Base-by-base conservation (phyloP, 2,329 filamentous ascomycete genomes). In the Fusarium sp. region DNA sequence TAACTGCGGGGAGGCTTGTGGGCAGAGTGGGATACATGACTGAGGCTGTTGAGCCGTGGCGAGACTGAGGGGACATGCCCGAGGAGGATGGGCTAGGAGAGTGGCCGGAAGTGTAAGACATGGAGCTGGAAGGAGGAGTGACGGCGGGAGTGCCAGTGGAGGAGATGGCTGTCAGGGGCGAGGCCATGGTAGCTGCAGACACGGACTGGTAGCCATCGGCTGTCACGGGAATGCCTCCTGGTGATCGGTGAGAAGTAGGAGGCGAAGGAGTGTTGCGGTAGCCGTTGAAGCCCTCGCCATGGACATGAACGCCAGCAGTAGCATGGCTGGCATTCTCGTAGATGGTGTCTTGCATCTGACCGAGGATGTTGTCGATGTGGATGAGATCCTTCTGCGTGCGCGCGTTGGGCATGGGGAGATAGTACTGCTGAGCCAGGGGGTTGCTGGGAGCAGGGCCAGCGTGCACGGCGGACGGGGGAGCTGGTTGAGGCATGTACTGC, bases 331-430 rank as follows among this genome's bases (percentile, higher is more conserved):
- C 92, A 82, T 93, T 97, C 85, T 98, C 97, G 81, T 98, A 98
- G 58, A 98, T 95, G 54, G 96, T 98, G 74, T 93, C 92, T 84
- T 98, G 95, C 88, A 98, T 96, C 84, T 98, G 95, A 84, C 98
- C 95, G 65, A 99, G 90, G 82, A 98, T 94, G 80, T 95, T 93
- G 82, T 98, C 97, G 80, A 98, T 95, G 82, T 97, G 95, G 82
- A 97, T 87, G 50, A 99, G 88, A 82, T 99, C 97, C 82, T 92
- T 95, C 89, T 98, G 98, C 58, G 95, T 98, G 80, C 96, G 92
- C 66, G 97, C 89, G 79, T 95, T 97, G 57, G 92, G 92, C 87
- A 97, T 95, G 11, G 95, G 92, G 64, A 97, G 94, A 68, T 98
- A 88, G 72, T 95, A 94, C 85, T 98, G 98, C 80, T 95, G 94